Evolutionary conservation across 495 filamentous ascomycete species (phyloP), one percentile per base, ranked within the genome.

Genomic region (Penicillium subrubescens): DNA sequence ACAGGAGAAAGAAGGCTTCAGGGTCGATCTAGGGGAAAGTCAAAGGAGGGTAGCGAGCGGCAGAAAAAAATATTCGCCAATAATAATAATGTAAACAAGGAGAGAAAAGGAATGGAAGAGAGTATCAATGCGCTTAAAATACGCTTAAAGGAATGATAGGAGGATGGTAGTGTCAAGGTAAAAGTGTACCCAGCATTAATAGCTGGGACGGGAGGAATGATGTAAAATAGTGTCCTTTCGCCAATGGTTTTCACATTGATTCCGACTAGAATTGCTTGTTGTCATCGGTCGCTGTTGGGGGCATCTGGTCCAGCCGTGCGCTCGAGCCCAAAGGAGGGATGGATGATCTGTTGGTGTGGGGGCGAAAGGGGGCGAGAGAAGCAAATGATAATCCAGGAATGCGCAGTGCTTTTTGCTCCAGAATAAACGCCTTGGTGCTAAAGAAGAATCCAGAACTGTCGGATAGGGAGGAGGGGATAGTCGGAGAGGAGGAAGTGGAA

Each of bases 301-400:
- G 57, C 41, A 29, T 57, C 44, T 53, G 71, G 72, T 59, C 72
- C 72, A 66, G 72, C 72, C 72, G 70, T 65, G 64, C 66, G 57
- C 50, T 61, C 31, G 10, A 23, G 44, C 59, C 46, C 61, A 51
- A 67, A 37, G 37, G 59, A 29, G 19, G 25, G n/a, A 48, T 44
- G 15, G 11, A 48, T 44, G 15, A 6, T 23, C 3, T 54, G 27
- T 27, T 43, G 39, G 29, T 41, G 17, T 21, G 6, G 25, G 35
- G 37, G 29, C 12, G 12, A 31, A 44, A 8, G 25, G 35, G 29
- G 3, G 7, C 10, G 14, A 23, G 21, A 23, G 5, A 52, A 44
- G 17, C 4, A 61, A 64, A 57, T 53, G 59, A 60, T 57, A 61
- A 62, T 43, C 56, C 56, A n/a, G 60, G 54, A 60, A 60, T 37